Base-by-base conservation (phyloP, 345 rosid species). In the Chamaenerion angustifolium region DNA sequence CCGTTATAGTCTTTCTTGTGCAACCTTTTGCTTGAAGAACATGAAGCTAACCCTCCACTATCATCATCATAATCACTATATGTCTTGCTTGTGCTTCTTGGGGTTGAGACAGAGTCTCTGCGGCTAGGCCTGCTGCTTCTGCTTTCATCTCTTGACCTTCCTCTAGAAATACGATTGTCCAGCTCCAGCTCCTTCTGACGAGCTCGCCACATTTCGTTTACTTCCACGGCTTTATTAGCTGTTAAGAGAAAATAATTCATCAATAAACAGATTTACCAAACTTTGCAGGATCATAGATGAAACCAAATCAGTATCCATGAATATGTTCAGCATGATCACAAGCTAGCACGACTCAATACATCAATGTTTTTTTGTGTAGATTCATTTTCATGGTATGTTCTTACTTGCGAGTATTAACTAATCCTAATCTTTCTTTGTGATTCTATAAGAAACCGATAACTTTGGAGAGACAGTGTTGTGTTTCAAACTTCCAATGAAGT, bases 151-250 rank as follows among this genome's bases (percentile, higher is more conserved):
- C 61, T 68, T 46, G 83, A 61, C 64, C 73, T 70, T 48, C 61
- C 52, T 63, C 68, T 68, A 31, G 10, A 3, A 46, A 58, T 64
- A 48, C 69, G 76, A 56, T 74, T 70, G 52, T 68, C 76, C 52
- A 80, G 63, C 64, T 85, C 79, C 42, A 58, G 66, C 74, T 85
- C 95, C 71, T 85, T 83, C 57, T 81, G 71, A 43, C 88, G 79
- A 42, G 57, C 60, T 27, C 73, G 79, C 92, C 97, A 89, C 90
- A 89, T 81, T 66, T 89, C 95, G 54, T 67, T 81, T 46, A 80
- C 82, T 70, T 89, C 94, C 49, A 76, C 92, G 16, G 76, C 75
- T 79, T 74, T 76, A 71, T 85, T 89, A 37, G 90, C 97, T 85
- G 74, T 42, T 25, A 19, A 51, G 46, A 49, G 42, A 35, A 52